Evolutionary conservation across 176 grass and related monocot genomes (phyloP).

Genomic region (Chrysopogon serrulatus): DNA sequence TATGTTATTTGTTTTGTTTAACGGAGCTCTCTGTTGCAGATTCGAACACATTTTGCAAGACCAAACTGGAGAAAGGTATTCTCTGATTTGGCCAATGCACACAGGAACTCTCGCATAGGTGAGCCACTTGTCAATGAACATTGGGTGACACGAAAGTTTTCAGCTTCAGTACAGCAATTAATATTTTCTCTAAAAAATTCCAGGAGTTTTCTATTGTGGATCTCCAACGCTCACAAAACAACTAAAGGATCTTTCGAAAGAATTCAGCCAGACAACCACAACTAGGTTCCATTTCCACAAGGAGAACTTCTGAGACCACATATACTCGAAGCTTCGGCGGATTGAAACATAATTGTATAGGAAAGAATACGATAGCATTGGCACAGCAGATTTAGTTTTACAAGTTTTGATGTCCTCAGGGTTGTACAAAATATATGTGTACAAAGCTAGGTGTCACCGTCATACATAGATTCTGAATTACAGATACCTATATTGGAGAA

Average conservation of each 20-base stretch:
- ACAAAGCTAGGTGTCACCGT: conserved; percentile 30
- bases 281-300: conserved; percentile 99
- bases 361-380: conserved; percentile 36
- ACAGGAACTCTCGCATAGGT: conserved; percentile 90
- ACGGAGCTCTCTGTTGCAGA: conserved; percentile 42
- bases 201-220: conserved; percentile 99
- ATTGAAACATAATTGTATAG: conserved; percentile 49
- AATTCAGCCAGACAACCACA: conserved; percentile 89
- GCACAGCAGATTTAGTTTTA: conserved; percentile 48
- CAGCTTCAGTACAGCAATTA: not conserved
- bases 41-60: conserved; percentile 95
- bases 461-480: conserved; percentile 41
- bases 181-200: conserved; percentile 15
- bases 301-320: conserved; percentile 77
- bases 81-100: conserved; percentile 68
- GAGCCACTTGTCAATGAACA: conserved; percentile 5
- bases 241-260: conserved; percentile 79
- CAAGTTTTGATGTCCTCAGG: conserved; percentile 37
- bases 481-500: conserved; percentile 25
- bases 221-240: conserved; percentile 72
- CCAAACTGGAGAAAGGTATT: conserved; percentile 99
- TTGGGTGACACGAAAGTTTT: not conserved
- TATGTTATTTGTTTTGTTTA: not conserved
- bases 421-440: conserved; percentile 55
- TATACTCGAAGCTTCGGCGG: conserved; percentile 7